A percentile compares a stretch with the other conserved stretches of the same genome.
Evolutionary conservation across 2,329 filamentous ascomycete species (phyloP).

Genomic region (Aspergillus aculeatinus): DNA sequence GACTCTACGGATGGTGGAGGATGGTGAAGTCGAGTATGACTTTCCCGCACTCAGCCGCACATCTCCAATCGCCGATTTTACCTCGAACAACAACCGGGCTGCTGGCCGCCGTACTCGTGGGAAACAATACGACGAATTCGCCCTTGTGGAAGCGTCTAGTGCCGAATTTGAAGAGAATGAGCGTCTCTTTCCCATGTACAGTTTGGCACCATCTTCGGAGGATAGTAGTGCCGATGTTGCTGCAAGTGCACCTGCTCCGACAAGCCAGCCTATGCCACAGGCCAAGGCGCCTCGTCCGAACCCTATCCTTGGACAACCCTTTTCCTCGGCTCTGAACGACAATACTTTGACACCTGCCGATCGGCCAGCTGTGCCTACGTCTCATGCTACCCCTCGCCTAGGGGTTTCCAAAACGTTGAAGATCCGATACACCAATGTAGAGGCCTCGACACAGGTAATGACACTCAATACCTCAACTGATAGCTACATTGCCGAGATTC

Average conservation of each 20-base stretch:
- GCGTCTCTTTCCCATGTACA: conserved; percentile 54
- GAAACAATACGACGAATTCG: conserved; percentile 67
- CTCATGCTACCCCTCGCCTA: conserved; percentile 54
- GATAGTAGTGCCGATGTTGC: conserved; percentile 28
- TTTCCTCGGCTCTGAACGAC: conserved; percentile 48
- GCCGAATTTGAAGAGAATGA: conserved; percentile 60
- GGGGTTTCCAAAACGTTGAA: conserved; percentile 59
- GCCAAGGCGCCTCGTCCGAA: conserved; percentile 35
- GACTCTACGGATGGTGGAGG: conserved; percentile 67
- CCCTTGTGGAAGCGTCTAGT: conserved; percentile 59
- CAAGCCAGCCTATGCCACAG: conserved; percentile 22
- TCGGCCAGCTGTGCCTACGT: conserved; percentile 44
- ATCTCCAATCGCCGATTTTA: conserved; percentile 62
- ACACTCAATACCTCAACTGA: conserved; percentile 61
- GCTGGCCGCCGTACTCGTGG: conserved; percentile 57
- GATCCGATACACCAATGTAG: conserved; percentile 61
- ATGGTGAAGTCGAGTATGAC: conserved; percentile 66
- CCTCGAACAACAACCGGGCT: conserved; percentile 65
- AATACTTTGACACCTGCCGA: conserved; percentile 48
- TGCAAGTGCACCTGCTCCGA: conserved; percentile 21
- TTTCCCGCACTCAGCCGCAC: conserved; percentile 61
- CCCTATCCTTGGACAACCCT: conserved; percentile 47
- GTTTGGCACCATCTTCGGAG: conserved; percentile 30
- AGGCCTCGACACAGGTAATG: conserved; percentile 55
- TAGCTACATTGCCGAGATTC: conserved; percentile 66